Evolutionary conservation across 192 early-diverging fungal genomes (phyloP), one percentile per base, ranked within the genome.

Genomic region (Oehlia diaphana): DNA sequence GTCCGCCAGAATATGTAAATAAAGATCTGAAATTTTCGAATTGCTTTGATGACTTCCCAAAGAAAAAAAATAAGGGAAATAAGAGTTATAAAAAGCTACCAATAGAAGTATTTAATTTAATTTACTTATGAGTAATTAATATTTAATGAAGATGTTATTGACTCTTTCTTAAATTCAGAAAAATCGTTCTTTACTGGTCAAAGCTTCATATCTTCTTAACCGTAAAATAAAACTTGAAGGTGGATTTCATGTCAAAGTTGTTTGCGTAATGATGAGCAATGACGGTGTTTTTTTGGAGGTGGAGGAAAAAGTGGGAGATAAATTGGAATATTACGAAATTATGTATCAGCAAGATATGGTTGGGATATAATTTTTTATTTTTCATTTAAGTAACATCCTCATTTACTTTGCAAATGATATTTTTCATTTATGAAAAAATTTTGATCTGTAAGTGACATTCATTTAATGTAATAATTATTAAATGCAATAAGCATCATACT

Each of bases 251-350:
- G 70, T 72, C 39, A 44, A 72, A 10, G 2, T 72, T 39, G 21
- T 72, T 72, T 2, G 4, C 2, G 39, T 44, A 72, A 72, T 44
- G 70, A 72, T 72, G 70, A 72, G 44, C 39, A 1, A 72, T 0
- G 70, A 44, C n/a, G 42, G 33, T 72, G 39, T 72, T 37, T 72
- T 49, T 72, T 72, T 72, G 2, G 39, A 72, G 70, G 39, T 37
- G 70, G 70, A 72, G 28, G 39, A 72, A 72, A 72, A 72, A 72
- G 70, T 72, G 70, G 49, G 39, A 21, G 70, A 1, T 72, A 2
- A 72, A 72, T 72, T 44, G 70, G 21, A 72, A 72, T 72, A 72
- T 72, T 72, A 42, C 33, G 70, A 72, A 72, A 72, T 72, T 72
- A 23, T 12, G 2, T 72, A 72, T 72, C 26, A 72, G 70, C 2